Conservation (phyloP, 1,284 basidiomycete species). For the Sphagnurus paluster region DNA sequence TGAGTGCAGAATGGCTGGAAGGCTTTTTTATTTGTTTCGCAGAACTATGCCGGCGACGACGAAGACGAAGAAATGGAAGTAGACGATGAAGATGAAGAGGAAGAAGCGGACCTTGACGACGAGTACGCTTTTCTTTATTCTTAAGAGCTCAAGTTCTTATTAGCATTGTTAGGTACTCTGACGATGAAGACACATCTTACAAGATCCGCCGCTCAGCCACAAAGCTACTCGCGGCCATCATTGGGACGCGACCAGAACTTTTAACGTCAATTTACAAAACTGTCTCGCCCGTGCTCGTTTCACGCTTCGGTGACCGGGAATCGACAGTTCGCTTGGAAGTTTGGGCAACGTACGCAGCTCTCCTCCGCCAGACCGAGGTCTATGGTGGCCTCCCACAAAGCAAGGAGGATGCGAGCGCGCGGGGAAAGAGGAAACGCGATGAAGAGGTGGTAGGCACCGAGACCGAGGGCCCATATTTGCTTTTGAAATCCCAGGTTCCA, state of each 20-base stretch:
- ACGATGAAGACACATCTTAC: conserved; percentile 99
- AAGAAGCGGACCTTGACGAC: conserved; percentile 79
- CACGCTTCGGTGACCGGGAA: conserved; percentile 93
- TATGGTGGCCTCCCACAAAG: conserved; percentile 62
- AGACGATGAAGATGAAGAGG: conserved; percentile 74
- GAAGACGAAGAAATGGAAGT: conserved; percentile 85
- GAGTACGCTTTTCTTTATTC: conserved; percentile 19
- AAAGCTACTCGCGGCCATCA: conserved; percentile 83
- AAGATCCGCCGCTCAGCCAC: conserved; percentile 94
- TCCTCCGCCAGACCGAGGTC: conserved; percentile 83
- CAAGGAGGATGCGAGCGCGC: conserved; percentile 50
- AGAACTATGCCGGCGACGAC: conserved; percentile 90
- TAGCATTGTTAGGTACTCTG: conserved; percentile 70
- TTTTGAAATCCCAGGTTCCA: conserved; percentile 78
- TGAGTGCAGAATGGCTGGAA: background rate
- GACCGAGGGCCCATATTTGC: conserved; percentile 68
- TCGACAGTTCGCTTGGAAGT: conserved; percentile 95
- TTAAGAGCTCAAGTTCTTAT: background rate
- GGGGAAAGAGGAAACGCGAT: conserved; percentile 80
- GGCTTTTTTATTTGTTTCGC: conserved; percentile 1
- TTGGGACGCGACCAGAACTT: conserved; percentile 87
- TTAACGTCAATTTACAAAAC: conserved; percentile 78
- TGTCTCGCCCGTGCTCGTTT: conserved; percentile 86
- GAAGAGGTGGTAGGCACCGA: conserved; percentile 76
- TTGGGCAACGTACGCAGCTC: conserved; percentile 80